Conservation (phyloP, 1,284 basidiomycete species). For the Pseudozyma tsukubaensis region DNA sequence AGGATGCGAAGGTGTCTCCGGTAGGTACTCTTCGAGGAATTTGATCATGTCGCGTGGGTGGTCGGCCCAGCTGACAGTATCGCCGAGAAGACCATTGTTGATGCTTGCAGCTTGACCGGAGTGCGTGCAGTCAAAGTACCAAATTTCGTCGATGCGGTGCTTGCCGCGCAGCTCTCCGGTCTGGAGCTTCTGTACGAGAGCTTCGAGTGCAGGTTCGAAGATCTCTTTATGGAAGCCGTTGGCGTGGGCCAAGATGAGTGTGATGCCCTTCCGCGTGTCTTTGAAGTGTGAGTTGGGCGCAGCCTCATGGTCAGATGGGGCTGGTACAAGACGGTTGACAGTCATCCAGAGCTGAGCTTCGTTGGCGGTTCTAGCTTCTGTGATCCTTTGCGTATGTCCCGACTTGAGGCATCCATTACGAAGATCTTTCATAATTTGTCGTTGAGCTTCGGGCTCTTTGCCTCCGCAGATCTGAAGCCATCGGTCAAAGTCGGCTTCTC, state of each 20-base stretch:
- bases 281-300: neutral
- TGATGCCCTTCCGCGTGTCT: slow-evolving; percentile 69
- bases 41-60: slow-evolving; percentile 79
- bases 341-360: slow-evolving; percentile 49
- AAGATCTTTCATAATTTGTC: slow-evolving; percentile 24
- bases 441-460: slow-evolving; percentile 17
- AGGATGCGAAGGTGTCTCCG: slow-evolving; percentile 54
- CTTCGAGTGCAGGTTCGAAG: slow-evolving; percentile 76
- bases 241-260: slow-evolving; percentile 80
- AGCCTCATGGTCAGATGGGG: slow-evolving; percentile 19
- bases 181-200: slow-evolving; percentile 68
- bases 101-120: slow-evolving; percentile 80
- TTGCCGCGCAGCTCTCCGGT: slow-evolving; percentile 22
- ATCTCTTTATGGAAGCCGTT: slow-evolving; percentile 86
- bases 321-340: slow-evolving; percentile 40
- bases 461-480: slow-evolving; percentile 26
- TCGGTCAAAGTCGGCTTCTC: slow-evolving; percentile 40
- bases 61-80: slow-evolving; percentile 78
- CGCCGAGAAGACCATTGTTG: slow-evolving; percentile 74
- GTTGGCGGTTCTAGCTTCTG: slow-evolving; percentile 29
- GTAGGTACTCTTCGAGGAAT: slow-evolving; percentile 76
- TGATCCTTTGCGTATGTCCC: slow-evolving; percentile 26
- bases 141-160: slow-evolving; percentile 77
- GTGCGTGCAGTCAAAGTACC: slow-evolving; percentile 81
- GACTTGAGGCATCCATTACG: slow-evolving; percentile 14